These are phyloP conservation scores for Penicillium sp. DNA, from an alignment of 2,329 filamentous ascomycete species.

Conservation along the genomic window DNA sequence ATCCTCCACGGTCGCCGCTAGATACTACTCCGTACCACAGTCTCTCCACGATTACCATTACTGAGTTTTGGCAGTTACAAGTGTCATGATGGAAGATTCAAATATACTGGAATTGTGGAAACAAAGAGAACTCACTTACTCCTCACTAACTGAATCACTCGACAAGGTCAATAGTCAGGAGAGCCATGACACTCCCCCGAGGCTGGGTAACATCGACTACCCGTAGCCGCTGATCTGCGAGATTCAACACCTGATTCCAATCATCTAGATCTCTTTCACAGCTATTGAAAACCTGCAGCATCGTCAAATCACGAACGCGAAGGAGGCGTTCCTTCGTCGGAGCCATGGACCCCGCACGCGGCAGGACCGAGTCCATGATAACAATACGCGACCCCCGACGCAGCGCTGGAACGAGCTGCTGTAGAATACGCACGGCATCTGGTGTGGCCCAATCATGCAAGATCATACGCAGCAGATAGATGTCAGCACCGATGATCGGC, in stretches of 20 bases:
- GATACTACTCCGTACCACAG: too few relatives aligned
- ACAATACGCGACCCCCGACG: slow-evolving; percentile 10
- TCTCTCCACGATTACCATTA: too few relatives aligned
- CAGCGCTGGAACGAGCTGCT: slow-evolving; percentile 7
- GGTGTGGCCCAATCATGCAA: slow-evolving; percentile 13
- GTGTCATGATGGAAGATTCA: too few relatives aligned
- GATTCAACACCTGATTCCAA: slow-evolving; percentile 32
- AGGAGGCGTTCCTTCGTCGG: slow-evolving; percentile 24
- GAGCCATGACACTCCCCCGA: slow-evolving; percentile 21
- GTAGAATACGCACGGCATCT: slow-evolving; percentile 7
- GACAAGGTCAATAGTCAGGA: slow-evolving; percentile 3
- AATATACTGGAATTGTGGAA: too few relatives aligned
- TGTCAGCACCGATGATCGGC: slow-evolving; percentile 13
- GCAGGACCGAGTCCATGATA: slow-evolving; percentile 38
- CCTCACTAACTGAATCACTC: not conserved
- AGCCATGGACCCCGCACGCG: slow-evolving; percentile 26
- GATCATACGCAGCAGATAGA: slow-evolving; percentile 13
- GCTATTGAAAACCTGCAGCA: slow-evolving; percentile 40
- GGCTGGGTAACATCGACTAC: slow-evolving; percentile 19
- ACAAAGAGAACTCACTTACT: not conserved
- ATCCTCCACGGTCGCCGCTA: too few relatives aligned
- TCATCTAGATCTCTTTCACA: slow-evolving; percentile 36
- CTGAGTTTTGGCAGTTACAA: too few relatives aligned
- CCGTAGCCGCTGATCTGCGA: slow-evolving; percentile 23
- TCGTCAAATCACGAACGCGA: slow-evolving; percentile 37